These are phyloP conservation scores for Claviceps sp. DNA, from an alignment of 2,329 filamentous ascomycete species.

Conservation along the genomic window DNA sequence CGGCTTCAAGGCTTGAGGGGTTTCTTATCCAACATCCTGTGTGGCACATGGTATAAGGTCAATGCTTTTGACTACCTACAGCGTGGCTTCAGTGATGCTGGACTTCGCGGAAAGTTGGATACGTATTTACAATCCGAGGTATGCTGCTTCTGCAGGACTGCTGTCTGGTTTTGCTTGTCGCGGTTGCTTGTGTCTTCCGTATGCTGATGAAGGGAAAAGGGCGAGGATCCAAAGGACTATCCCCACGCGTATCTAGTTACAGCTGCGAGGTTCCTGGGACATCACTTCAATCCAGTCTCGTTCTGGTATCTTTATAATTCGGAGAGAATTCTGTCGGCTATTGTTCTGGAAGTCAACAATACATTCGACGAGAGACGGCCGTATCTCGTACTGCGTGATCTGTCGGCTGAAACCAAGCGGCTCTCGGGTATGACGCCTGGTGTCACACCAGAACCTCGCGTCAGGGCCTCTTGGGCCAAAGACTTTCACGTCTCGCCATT, in stretches of 20 bases:
- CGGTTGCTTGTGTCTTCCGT: no score
- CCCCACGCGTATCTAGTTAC: slow-evolving; percentile 59
- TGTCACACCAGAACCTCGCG: slow-evolving; percentile 10
- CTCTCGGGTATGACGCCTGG: slow-evolving; percentile 1
- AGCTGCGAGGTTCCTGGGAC: slow-evolving; percentile 53
- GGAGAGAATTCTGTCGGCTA: slow-evolving; percentile 42
- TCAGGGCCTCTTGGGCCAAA: slow-evolving; percentile 47
- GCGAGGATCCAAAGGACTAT: slow-evolving; percentile 44
- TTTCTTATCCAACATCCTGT: slow-evolving; percentile 2
- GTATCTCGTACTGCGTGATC: slow-evolving; percentile 17
- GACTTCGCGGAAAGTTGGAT: slow-evolving; percentile 50
- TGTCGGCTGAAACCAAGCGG: slow-evolving; percentile 10
- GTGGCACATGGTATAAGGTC: slow-evolving; percentile 41
- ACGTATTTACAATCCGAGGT: slow-evolving; percentile 45
- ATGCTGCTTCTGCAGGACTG: slow-evolving; percentile 8
- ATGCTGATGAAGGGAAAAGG: slow-evolving; percentile 24
- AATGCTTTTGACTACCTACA: slow-evolving; percentile 47
- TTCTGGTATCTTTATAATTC: slow-evolving; percentile 66
- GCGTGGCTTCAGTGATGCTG: slow-evolving; percentile 35
- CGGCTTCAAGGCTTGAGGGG: not conserved
- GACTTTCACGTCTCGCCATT: slow-evolving; percentile 70
- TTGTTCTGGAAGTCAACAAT: slow-evolving; percentile 65
- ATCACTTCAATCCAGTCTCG: slow-evolving; percentile 62
- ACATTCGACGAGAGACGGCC: slow-evolving; percentile 56
- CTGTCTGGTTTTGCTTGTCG: slow-evolving; percentile 7